Percentiles rank a stretch among this genome's conserved stretches.
These are phyloP conservation scores for Cryptococcus depauperatus DNA, from an alignment of 1,284 basidiomycete species.

Conservation along the genomic window DNA sequence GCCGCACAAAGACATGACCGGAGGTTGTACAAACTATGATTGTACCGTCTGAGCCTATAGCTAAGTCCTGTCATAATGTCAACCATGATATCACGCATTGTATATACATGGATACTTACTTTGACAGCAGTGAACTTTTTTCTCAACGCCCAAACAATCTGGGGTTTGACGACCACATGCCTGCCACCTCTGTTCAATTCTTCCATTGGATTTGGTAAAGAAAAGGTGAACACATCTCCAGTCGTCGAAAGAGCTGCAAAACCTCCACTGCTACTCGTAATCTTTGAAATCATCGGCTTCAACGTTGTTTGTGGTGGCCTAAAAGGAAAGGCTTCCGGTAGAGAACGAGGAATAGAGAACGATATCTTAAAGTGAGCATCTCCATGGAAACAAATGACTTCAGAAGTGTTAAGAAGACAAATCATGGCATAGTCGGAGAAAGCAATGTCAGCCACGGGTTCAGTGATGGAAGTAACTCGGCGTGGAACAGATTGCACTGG, in stretches of 20 bases:
- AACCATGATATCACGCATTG: constrained; percentile 2
- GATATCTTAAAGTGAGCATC: constrained; percentile 67
- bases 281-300: constrained; percentile 67
- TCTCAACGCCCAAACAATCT: constrained; percentile 82
- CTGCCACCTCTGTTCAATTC: constrained; percentile 38
- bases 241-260: constrained; percentile 79
- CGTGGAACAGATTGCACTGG: constrained; percentile 73
- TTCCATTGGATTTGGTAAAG: constrained; percentile 48
- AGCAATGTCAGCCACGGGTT: constrained; percentile 60
- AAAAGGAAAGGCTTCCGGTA: constrained; percentile 66
- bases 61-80: constrained; percentile 59
- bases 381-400: constrained; percentile 77
- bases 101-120: constrained; percentile 43
- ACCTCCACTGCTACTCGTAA: constrained; percentile 68
- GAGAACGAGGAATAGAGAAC: constrained; percentile 62
- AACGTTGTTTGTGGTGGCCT: constrained; percentile 65
- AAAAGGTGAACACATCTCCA: constrained; percentile 88
- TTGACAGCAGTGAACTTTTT: constrained; percentile 78
- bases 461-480: constrained; percentile 68
- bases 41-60: constrained; percentile 76
- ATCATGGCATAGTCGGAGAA: constrained; percentile 74
- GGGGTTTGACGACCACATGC: constrained; percentile 59
- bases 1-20: constrained; percentile 84
- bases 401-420: constrained; percentile 62
- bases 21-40: constrained; percentile 89